A percentile compares a stretch with the other conserved stretches of the same genome.
Conservation (phyloP, 371 early-diverging fungal species). For the Circinella minor region DNA sequence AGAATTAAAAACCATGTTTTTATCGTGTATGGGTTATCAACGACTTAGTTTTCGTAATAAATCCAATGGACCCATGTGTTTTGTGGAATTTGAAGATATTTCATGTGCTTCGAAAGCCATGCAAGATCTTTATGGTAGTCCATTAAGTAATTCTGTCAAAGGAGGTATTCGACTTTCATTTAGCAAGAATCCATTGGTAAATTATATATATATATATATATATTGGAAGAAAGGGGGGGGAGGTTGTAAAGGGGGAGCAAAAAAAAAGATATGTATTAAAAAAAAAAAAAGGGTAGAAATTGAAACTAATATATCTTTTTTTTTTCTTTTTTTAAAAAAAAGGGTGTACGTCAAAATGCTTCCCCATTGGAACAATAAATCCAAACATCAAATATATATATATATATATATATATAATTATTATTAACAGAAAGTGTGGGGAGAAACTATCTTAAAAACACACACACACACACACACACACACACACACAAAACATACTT, state of each 20-base stretch:
- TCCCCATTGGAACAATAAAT: background rate
- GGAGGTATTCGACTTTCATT: constrained; percentile 92
- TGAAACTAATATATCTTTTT: background rate
- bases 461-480: background rate
- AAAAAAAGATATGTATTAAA: too few relatives aligned
- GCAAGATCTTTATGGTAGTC: constrained; percentile 78
- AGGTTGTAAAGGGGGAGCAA: too few relatives aligned
- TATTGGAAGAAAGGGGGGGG: too few relatives aligned
- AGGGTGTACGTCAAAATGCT: background rate
- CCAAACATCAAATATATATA: background rate
- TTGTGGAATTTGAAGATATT: constrained; percentile 90
- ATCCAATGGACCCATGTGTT: constrained; percentile 88
- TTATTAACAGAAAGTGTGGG: too few relatives aligned
- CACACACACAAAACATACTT: too few relatives aligned
- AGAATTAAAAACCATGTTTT: constrained; percentile 83
- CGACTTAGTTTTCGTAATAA: constrained; percentile 85
- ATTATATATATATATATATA: too few relatives aligned
- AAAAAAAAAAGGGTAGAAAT: too few relatives aligned
- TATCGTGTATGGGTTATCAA: constrained; percentile 78
- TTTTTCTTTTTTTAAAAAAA: background rate
- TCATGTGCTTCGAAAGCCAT: constrained; percentile 86
- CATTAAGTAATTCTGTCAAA: constrained; percentile 82
- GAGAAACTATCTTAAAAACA: too few relatives aligned
- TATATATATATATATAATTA: too few relatives aligned
- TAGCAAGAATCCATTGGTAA: constrained; percentile 85